Base-by-base conservation (phyloP, 805 yeast genomes). In the Kuraishia borneana region DNA sequence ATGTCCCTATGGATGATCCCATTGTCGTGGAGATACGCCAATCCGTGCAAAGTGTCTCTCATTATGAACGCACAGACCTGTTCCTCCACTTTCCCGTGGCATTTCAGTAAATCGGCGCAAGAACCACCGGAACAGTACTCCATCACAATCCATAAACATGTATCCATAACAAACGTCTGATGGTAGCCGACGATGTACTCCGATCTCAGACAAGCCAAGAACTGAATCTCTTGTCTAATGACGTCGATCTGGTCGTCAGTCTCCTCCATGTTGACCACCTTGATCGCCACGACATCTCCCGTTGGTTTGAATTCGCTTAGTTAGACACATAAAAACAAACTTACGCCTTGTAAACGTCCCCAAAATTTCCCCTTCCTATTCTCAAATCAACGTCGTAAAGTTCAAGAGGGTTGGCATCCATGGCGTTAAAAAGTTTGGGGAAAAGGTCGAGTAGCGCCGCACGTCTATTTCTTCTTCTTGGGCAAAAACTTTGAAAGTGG, bases 121-220 rank as follows among this genome's bases (percentile, higher is more conserved):
- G 96, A 83, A 0, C 96, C 96, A 20, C 94, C 96, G 9, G 89
- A 95, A 55, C 97, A 92, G 50, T 71, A 85, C 53, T 89, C 98
- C 96, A 92, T 84, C 4, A 79, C 79, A 32, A 89, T 83, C 80
- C 87, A 88, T 73, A 92, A 73, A 5, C 73, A 66, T 29, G 74
- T 73, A 30, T 75, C 84, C 30, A 65, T 61, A 4, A 80, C 53
- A 47, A 74, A 71, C 1, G 95, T 76, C 32, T 75, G 76, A 45
- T 60, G 65, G 49, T 76, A 76, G 28, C 66, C 64, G 2, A 92
- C 84, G 34, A 92, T 74, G 46, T 70, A 72, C 1, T 70, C 71
- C n/a, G 80, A 73, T 32, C 64, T 64, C 37, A 88, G 55, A 33
- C 74, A 74, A 16, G 83, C 72, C 18, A 92, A 59, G 41, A 88